These are phyloP conservation scores for Cladosporium sphaerospermum DNA, from an alignment of 2,329 filamentous ascomycete genomes.

Conservation along the genomic window DNA sequence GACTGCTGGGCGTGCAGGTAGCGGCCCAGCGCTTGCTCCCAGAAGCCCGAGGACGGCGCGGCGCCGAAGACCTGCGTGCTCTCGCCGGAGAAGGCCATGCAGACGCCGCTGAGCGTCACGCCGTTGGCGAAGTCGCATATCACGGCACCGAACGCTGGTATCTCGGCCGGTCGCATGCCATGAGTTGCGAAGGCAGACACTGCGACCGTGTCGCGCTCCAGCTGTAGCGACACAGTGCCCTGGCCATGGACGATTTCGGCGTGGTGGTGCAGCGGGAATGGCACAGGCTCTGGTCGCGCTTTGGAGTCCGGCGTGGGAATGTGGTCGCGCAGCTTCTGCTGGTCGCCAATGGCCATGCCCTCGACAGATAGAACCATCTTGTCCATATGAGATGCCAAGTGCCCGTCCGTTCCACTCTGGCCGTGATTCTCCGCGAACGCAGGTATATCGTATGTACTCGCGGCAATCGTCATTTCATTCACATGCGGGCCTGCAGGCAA, in stretches of 20 bases:
- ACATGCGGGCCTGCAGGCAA: conserved; percentile 12
- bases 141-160: conserved; percentile 37
- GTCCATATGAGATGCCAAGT: not conserved
- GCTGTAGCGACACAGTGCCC: conserved; percentile 80
- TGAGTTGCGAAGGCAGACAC: no score
- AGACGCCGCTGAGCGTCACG: conserved; percentile 77
- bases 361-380: not conserved
- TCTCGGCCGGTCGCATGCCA: not conserved
- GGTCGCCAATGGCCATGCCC: not conserved
- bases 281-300: conserved; percentile 39
- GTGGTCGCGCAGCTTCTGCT: not conserved
- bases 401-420: not conserved
- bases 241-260: conserved; percentile 87
- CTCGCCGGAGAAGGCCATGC: conserved; percentile 67
- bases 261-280: conserved; percentile 90
- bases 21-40: not conserved
- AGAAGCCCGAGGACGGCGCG: conserved; percentile 54
- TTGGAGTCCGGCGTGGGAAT: no score
- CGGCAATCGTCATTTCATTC: conserved; percentile 27
- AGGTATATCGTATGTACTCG: conserved; percentile 7
- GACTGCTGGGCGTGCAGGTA: not conserved
- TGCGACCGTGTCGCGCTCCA: conserved; percentile 61
- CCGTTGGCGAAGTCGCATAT: conserved; percentile 83
- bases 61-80: conserved; percentile 75
- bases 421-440: not conserved